These are phyloP conservation scores for Casuarina equisetifolia DNA, from an alignment of 306 rosid species.

Conservation along the genomic window DNA sequence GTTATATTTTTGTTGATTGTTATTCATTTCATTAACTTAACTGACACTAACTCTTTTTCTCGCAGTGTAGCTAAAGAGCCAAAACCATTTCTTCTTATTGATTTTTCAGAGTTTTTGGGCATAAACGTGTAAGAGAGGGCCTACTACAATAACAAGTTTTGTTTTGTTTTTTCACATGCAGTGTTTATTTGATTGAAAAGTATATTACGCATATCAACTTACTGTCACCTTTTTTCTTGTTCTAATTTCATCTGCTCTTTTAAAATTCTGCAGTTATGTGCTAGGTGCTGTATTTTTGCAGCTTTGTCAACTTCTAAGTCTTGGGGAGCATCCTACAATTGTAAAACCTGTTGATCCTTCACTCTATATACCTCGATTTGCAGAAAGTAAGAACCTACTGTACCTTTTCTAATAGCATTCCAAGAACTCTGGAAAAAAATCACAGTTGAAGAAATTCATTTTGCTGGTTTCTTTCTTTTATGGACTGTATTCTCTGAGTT, in stretches of 20 bases:
- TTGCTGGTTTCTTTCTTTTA: not conserved
- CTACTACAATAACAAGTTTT: conserved; percentile 11
- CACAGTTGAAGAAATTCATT: not conserved
- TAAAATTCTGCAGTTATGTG: conserved; percentile 56
- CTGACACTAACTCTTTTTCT: not conserved
- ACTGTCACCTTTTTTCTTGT: conserved; percentile 13
- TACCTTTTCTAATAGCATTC: conserved; percentile 1
- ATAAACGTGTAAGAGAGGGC: conserved; percentile 65
- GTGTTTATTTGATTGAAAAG: not conserved
- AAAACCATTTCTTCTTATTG: conserved; percentile 86
- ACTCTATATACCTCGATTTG: conserved; percentile 62
- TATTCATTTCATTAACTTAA: conserved; percentile 5
- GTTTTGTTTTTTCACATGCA: conserved; percentile 4
- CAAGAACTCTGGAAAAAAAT: not conserved
- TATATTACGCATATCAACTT: not conserved
- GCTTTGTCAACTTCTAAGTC: conserved; percentile 71
- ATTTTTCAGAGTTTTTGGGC: conserved; percentile 62
- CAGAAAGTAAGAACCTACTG: conserved; percentile 53
- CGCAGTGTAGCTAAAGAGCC: conserved; percentile 51
- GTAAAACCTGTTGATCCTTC: conserved; percentile 81
- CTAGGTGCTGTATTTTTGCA: conserved; percentile 82
- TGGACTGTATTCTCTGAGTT: not conserved
- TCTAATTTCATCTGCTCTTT: conserved; percentile 10
- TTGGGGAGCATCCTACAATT: conserved; percentile 64
- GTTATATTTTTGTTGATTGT: not conserved